Base-by-base conservation (phyloP, 1,284 basidiomycete genomes). In the Sparassis latifolia region DNA sequence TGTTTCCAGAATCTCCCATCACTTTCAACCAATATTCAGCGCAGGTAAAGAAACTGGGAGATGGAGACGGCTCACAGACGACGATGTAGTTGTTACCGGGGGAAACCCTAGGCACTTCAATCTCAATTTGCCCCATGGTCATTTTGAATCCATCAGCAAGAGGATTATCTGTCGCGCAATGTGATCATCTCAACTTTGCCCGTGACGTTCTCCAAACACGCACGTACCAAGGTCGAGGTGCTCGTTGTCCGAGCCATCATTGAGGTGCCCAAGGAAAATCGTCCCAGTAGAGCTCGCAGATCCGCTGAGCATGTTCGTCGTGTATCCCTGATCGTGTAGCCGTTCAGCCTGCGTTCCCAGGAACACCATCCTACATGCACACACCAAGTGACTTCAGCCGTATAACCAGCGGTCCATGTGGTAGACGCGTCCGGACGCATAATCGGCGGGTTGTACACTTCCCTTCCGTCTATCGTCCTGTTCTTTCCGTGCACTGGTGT, bases 1-100 rank as follows among this genome's bases (percentile, higher is more conserved):
- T 62, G 60, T 75, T 74, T 31, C 71, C 73, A 30, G 73, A 74
- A 57, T 74, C 71, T 5, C 72, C 71, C 33, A 73, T 58, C 42
- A 75, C 73, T 75, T 20, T 20, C 1, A 20, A 20, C 20, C 20
- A 20, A 20, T 20, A 20, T 20, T 20, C 20, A 20, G 20, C 20
- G 20, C 20, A 20, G 20, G 20, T 20, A 20, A 20, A 20, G 20
- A 20, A 20, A 20, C 20, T 20, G 20, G 20, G 20, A 20, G 20
- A 20, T 20, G 20, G 20, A 20, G 1, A 20, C 20, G 20, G 20
- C 35, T 38, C n/a, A 38, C 35, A n/a, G n/a, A 38, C 35, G n/a
- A 38, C 35, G n/a, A 38, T 38, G n/a, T 38, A 38, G 9, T 38
- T n/a, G 29, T 49, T 42, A 10, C 62, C 44, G 3, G 46, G 6